Evolutionary conservation across 305 asterid species (phyloP).

Genomic region (Fraxinus albicans): DNA sequence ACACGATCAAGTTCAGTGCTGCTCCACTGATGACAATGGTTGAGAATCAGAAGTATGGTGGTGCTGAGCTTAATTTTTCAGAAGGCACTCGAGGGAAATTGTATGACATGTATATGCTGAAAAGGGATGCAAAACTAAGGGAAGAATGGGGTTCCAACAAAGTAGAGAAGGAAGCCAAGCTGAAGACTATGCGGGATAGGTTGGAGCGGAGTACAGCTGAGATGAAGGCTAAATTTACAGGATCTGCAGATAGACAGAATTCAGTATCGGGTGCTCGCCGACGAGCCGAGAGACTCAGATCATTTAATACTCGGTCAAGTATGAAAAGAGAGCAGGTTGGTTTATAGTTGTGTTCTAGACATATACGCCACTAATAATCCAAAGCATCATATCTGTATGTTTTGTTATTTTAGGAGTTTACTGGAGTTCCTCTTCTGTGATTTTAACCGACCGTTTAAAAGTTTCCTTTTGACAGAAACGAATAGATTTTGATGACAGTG

Average conservation of each 20-base stretch:
- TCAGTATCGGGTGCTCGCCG: slow-evolving; percentile 46
- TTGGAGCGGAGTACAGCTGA: slow-evolving; percentile 78
- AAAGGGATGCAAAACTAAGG: slow-evolving; percentile 84
- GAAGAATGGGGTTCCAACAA: slow-evolving; percentile 87
- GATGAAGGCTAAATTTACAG: slow-evolving; percentile 69
- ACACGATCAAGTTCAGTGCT: slow-evolving; percentile 36
- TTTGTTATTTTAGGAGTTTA: slow-evolving; percentile 30
- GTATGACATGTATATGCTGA: slow-evolving; percentile 68
- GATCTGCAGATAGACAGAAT: slow-evolving; percentile 50
- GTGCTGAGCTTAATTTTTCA: slow-evolving; percentile 53
- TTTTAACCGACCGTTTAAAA: slow-evolving; percentile 52
- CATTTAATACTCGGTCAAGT: slow-evolving; percentile 60
- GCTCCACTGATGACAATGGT: slow-evolving; percentile 27
- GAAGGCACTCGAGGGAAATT: slow-evolving; percentile 78
- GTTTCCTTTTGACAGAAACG: slow-evolving; percentile 65
- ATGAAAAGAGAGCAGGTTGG: slow-evolving; percentile 77
- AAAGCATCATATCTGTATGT: slow-evolving; percentile 16
- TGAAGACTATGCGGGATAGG: slow-evolving; percentile 83
- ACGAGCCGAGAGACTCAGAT: slow-evolving; percentile 82
- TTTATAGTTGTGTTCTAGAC: slow-evolving; percentile 36
- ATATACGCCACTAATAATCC: slow-evolving; percentile 26
- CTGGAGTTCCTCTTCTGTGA: slow-evolving; percentile 39
- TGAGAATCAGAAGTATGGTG: slow-evolving; percentile 47
- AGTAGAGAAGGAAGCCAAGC: slow-evolving; percentile 78
- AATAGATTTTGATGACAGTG: slow-evolving; percentile 68